Percentiles rank a stretch among this genome's conserved stretches.
Conservation (phyloP, 257 asterid species). For the Rauvolfia tetraphylla region DNA sequence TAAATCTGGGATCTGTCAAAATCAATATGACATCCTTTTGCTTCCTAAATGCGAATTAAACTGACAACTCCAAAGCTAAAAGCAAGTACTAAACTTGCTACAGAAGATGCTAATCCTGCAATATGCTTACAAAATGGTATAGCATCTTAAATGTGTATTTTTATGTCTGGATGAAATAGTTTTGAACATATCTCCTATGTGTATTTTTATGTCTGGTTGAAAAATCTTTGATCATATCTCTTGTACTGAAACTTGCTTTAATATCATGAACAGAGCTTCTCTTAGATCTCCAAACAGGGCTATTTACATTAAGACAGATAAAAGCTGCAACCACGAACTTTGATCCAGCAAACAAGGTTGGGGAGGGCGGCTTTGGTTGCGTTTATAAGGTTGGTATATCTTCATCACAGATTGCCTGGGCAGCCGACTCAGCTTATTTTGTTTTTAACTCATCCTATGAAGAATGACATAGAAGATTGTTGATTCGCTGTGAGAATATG, state of each 20-base stretch:
- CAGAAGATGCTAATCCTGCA: not conserved
- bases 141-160: not conserved
- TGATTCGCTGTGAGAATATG: not conserved
- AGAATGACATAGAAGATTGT: not conserved
- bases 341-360: constrained; percentile 78
- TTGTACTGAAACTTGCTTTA: not conserved
- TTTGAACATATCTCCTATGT: too few relatives aligned
- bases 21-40: too few relatives aligned
- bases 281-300: constrained; percentile 76
- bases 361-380: constrained; percentile 93
- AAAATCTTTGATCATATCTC: not conserved
- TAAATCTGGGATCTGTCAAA: not conserved
- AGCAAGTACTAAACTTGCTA: too few relatives aligned
- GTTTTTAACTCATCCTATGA: not conserved
- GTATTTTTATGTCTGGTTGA: not conserved
- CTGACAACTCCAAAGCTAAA: too few relatives aligned
- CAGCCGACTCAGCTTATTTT: not conserved
- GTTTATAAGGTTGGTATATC: constrained; percentile 65
- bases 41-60: too few relatives aligned
- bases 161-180: not conserved
- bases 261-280: constrained; percentile 53
- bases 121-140: not conserved
- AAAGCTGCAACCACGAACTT: constrained; percentile 83
- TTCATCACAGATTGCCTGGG: not conserved
- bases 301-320: constrained; percentile 68